Base-by-base conservation (phyloP, 2,329 filamentous ascomycete species). In the Fusarium sp. region DNA sequence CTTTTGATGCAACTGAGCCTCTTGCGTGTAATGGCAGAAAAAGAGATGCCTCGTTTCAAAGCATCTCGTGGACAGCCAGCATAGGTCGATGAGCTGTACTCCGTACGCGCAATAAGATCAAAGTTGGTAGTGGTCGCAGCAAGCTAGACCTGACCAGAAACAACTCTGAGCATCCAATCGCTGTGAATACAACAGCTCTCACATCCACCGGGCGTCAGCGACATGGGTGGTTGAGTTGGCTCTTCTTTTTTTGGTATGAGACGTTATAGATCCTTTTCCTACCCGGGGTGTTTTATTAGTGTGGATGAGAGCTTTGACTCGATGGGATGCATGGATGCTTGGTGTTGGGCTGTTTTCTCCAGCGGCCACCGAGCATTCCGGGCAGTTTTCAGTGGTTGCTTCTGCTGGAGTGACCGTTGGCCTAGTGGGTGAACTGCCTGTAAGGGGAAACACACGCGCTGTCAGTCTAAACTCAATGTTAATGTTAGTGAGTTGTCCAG, bases 111-210 rank as follows among this genome's bases (percentile, higher is more conserved):
- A 69, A 69, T 54, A 23, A 53, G 58, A 58, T 45, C 52, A 37
- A 45, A 46, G 22, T 27, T 62, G 55, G 54, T 69, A 70, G 57
- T 70, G 66, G 66, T 70, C 66, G 66, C 66, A 67, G 57, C 66
- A 70, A 67, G 47, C 66, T 30, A 67, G 47, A 51, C 51, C 55
- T 45, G 53, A 46, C 47, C 53, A 60, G 44, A 43, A 46, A 49
- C 30, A 49, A 40, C 22, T 17, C 35, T 33, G 32, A 59, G 30
- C 49, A 45, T 47, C 67, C 67, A 70, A 70, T 70, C 44, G 60
- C 55, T 57, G 43, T 5, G 20, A 22, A 30, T 56, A 25, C 11
- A 70, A 58, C 56, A 55, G 37, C 64, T 46, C 39, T 10, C 66
- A 65, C 65, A 46, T 52, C 22, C 48, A 52, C 48, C 55, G 63